These are phyloP conservation scores for Fusarium sp. DNA, from an alignment of 2,329 filamentous ascomycete species.

Conservation along the genomic window DNA sequence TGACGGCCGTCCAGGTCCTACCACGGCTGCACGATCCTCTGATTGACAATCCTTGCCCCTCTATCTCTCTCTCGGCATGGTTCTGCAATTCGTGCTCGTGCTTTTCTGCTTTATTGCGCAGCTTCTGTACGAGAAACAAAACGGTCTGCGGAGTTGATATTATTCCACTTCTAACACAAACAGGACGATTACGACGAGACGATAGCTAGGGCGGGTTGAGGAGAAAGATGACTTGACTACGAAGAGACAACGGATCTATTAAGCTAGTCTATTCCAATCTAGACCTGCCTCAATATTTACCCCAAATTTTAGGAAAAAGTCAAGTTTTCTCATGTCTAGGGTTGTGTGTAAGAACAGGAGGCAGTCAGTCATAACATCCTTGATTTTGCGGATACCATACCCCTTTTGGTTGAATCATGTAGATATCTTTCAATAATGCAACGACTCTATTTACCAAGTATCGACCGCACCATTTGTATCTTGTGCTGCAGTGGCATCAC, in stretches of 20 bases:
- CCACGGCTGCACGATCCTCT: slow-evolving; percentile 50
- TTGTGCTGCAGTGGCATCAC: slow-evolving; percentile 48
- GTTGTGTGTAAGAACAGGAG: slow-evolving; percentile 16
- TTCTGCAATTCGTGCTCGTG: slow-evolving; percentile 31
- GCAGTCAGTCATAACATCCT: slow-evolving; percentile 27
- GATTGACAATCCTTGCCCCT: slow-evolving; percentile 35
- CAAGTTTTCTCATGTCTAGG: background rate
- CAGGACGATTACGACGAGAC: slow-evolving; percentile 24
- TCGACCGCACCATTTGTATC: slow-evolving; percentile 47
- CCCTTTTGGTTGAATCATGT: slow-evolving; percentile 17
- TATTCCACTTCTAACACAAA: slow-evolving; percentile 28
- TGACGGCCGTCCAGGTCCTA: slow-evolving; percentile 48
- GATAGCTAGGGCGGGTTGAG: slow-evolving; percentile 19
- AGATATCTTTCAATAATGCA: slow-evolving; percentile 24
- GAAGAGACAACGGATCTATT: background rate
- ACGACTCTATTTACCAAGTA: slow-evolving; percentile 24
- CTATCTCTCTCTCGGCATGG: slow-evolving; percentile 36
- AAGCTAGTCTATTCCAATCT: background rate
- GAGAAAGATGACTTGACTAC: background rate
- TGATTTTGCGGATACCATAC: slow-evolving; percentile 40
- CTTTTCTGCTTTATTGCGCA: slow-evolving; percentile 27
- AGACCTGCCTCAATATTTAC: background rate
- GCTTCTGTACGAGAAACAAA: slow-evolving; percentile 16
- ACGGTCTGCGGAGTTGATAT: slow-evolving; percentile 15
- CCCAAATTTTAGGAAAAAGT: no score